A percentile compares a stretch with the other conserved stretches of the same genome.
Conservation (phyloP, 2,329 filamentous ascomycete genomes). For the Decorospora gaudefroyi region DNA sequence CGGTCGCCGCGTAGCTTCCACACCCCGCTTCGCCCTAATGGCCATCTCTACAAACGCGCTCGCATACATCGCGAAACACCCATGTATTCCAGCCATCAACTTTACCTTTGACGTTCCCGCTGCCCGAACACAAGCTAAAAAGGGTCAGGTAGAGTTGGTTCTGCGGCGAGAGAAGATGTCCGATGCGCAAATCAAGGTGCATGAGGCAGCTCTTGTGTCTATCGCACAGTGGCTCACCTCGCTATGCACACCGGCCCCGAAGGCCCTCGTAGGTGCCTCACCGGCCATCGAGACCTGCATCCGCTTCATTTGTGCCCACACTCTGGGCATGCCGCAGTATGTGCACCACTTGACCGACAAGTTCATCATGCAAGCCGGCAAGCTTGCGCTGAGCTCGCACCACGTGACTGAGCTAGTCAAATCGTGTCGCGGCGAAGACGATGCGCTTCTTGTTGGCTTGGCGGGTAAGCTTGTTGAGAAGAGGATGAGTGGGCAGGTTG, state of each 20-base stretch:
- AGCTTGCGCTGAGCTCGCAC: neutral
- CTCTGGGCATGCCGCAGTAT: slow-evolving; percentile 1
- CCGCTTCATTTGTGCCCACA: slow-evolving; percentile 6
- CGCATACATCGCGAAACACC: neutral
- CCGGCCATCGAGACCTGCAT: slow-evolving; percentile 1
- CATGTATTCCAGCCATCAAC: slow-evolving; percentile 4
- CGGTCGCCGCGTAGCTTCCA: slow-evolving; percentile 1
- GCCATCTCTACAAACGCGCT: neutral
- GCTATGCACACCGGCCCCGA: neutral
- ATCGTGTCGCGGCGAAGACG: slow-evolving; percentile 4
- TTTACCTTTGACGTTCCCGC: slow-evolving; percentile 4
- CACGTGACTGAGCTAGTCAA: slow-evolving; percentile 3
- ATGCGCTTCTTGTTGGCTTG: neutral
- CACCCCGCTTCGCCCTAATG: slow-evolving; percentile 2
- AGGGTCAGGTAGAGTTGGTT: neutral
- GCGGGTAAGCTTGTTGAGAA: slow-evolving; percentile 1
- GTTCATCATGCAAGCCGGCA: neutral
- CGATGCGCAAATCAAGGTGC: slow-evolving; percentile 1
- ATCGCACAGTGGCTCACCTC: slow-evolving; percentile 4
- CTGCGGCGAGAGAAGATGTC: neutral
- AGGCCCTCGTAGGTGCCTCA: neutral
- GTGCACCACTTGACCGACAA: slow-evolving; percentile 6
- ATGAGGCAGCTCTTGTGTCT: slow-evolving; percentile 5
- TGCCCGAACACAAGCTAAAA: neutral
- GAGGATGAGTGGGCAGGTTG: neutral